Evolutionary conservation across 257 asterid species (phyloP).

Genomic region (Solanum arcanum): DNA sequence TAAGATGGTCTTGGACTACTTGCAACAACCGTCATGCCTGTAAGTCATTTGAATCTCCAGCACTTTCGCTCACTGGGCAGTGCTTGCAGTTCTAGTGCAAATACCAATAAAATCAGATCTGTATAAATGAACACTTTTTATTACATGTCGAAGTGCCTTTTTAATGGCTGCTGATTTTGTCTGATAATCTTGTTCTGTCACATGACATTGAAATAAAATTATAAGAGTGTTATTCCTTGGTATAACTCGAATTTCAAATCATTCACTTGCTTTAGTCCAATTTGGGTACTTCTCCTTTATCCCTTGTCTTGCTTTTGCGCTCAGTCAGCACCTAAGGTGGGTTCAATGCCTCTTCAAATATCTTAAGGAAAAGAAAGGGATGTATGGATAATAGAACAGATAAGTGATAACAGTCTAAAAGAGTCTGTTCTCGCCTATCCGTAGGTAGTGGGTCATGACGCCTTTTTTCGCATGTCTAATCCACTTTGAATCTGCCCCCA

Average conservation of each 20-base stretch:
- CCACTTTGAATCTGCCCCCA: background rate
- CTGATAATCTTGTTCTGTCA: background rate
- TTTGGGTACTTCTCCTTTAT: background rate
- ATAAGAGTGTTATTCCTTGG: background rate
- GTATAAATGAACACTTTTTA: background rate
- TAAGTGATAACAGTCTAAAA: background rate
- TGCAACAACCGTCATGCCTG: constrained; percentile 61
- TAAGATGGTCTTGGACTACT: constrained; percentile 33
- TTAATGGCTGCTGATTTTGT: background rate
- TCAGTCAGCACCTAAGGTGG: background rate
- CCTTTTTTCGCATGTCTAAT: background rate
- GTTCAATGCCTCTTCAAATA: background rate
- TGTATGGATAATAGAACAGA: background rate
- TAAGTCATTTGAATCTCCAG: constrained; percentile 27
- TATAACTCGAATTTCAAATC: background rate
- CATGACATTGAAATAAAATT: background rate
- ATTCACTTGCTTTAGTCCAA: background rate
- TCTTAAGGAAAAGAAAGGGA: background rate
- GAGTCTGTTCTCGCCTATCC: background rate
- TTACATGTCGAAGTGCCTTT: background rate
- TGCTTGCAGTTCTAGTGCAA: background rate
- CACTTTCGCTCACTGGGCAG: background rate
- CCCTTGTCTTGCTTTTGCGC: background rate
- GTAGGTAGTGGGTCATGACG: background rate
- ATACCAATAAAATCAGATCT: background rate